Conservation (phyloP, 73 alveolate genomes). For the Paramecium sonneborni region DNA sequence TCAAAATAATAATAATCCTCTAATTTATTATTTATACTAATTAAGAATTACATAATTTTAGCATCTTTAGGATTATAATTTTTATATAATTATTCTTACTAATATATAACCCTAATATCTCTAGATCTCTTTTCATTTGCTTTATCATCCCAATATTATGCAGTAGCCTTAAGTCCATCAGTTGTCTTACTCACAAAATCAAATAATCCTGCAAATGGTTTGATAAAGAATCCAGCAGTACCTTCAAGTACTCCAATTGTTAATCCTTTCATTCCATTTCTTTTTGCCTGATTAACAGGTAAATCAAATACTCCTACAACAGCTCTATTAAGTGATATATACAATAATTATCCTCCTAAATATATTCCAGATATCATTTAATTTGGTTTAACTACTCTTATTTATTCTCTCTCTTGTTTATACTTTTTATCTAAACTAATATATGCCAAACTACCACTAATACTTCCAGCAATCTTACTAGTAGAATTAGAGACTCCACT, state of each 20-base stretch:
- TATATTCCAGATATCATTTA: conserved; percentile 92
- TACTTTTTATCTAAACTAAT: conserved; percentile 87
- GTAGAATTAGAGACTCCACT: conserved; percentile 93
- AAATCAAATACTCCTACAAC: conserved; percentile 91
- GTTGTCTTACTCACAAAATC: conserved; percentile 92
- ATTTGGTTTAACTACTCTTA: conserved; percentile 88
- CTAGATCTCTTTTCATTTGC: conserved; percentile 76
- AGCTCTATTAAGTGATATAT: conserved; percentile 80
- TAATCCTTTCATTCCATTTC: conserved; percentile 86
- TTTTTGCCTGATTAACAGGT: conserved; percentile 91
- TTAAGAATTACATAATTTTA: neutral
- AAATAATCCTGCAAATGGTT: conserved; percentile 94
- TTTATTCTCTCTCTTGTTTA: conserved; percentile 83
- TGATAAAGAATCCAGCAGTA: conserved; percentile 89
- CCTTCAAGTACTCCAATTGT: conserved; percentile 96
- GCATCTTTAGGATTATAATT: conserved; percentile 25
- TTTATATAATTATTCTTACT: neutral
- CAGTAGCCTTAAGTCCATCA: conserved; percentile 91
- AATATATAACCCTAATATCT: conserved; percentile 86
- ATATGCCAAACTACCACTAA: conserved; percentile 82
- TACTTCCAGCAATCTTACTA: conserved; percentile 84
- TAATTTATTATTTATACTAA: neutral
- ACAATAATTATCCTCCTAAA: conserved; percentile 79
- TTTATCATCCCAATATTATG: conserved; percentile 72
- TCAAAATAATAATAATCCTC: neutral